A percentile compares a stretch with the other conserved stretches of the same genome.
Evolutionary conservation across 805 yeast genomes (phyloP).

Genomic region (Pichia gijzeniarum): DNA sequence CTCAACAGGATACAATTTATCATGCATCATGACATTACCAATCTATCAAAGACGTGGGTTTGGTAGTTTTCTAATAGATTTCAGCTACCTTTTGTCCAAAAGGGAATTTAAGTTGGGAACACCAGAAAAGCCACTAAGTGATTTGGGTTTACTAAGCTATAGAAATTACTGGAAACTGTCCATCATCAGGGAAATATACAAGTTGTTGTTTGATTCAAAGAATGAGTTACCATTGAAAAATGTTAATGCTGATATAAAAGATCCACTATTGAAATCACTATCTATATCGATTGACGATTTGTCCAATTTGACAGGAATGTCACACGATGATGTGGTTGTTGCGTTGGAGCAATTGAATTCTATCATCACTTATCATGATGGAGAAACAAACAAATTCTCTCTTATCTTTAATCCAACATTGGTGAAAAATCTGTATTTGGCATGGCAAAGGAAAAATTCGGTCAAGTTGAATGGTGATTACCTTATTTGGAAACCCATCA

Average conservation of each 20-base stretch:
- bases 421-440: constrained; percentile 36
- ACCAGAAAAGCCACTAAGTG: constrained; percentile 92
- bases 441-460: constrained; percentile 52
- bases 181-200: constrained; percentile 44
- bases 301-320: constrained; percentile 75
- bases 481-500: constrained; percentile 74
- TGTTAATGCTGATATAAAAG: neutral
- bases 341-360: constrained; percentile 76
- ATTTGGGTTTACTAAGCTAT: constrained; percentile 78
- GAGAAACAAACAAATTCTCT: constrained; percentile 39
- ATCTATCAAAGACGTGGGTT: constrained; percentile 82
- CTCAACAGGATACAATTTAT: constrained; percentile 71
- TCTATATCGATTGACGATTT: constrained; percentile 52
- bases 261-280: constrained; percentile 5
- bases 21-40: constrained; percentile 88
- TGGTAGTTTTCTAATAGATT: constrained; percentile 83
- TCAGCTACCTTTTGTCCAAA: constrained; percentile 73
- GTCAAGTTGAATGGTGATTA: constrained; percentile 44
- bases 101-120: constrained; percentile 79
- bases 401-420: constrained; percentile 42
- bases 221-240: neutral
- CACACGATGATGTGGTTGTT: constrained; percentile 75
- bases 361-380: constrained; percentile 39
- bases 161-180: constrained; percentile 78
- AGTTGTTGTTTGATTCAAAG: constrained; percentile 10